These are phyloP conservation scores for Hymenoscyphus scutula DNA, from an alignment of 2,329 filamentous ascomycete species.

Conservation along the genomic window DNA sequence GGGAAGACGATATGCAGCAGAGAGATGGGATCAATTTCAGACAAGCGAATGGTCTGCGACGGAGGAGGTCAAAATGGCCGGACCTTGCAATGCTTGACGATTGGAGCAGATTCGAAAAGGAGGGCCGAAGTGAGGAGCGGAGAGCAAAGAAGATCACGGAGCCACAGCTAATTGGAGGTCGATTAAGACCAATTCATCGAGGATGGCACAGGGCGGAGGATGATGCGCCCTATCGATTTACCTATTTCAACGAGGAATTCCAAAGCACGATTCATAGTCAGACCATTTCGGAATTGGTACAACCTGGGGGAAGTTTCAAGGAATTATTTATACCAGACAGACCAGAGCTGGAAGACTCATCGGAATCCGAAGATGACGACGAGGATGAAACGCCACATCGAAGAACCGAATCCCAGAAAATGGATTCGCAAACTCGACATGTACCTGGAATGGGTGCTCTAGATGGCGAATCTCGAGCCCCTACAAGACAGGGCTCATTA, in stretches of 20 bases:
- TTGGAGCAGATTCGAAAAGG: slow-evolving; percentile 88
- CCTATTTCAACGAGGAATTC: slow-evolving; percentile 98
- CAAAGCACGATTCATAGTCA: slow-evolving; percentile 95
- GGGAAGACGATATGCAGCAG: slow-evolving; percentile 66
- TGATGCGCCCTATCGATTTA: slow-evolving; percentile 90
- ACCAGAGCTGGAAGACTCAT: slow-evolving; percentile 69
- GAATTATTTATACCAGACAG: slow-evolving; percentile 92
- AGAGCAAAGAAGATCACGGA: slow-evolving; percentile 91
- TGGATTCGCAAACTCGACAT: slow-evolving; percentile 32
- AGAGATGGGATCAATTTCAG: slow-evolving; percentile 43
- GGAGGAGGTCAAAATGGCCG: slow-evolving; percentile 76
- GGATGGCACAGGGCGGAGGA: slow-evolving; percentile 87
- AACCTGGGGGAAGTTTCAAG: slow-evolving; percentile 77
- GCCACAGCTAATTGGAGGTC: slow-evolving; percentile 86
- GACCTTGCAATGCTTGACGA: slow-evolving; percentile 81
- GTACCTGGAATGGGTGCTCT: slow-evolving; percentile 37
- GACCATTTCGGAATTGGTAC: slow-evolving; percentile 88
- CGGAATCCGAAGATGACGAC: slow-evolving; percentile 63
- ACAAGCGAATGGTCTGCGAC: slow-evolving; percentile 33
- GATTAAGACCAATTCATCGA: slow-evolving; percentile 74
- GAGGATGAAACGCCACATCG: slow-evolving; percentile 39
- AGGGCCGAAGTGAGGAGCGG: slow-evolving; percentile 76
- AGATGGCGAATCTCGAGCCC: slow-evolving; percentile 44
- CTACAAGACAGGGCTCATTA: slow-evolving; percentile 43
- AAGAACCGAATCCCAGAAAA: slow-evolving; percentile 24